Evolutionary conservation across 805 yeast species (phyloP).

Genomic region (Schizosaccharomyces octosporus): DNA sequence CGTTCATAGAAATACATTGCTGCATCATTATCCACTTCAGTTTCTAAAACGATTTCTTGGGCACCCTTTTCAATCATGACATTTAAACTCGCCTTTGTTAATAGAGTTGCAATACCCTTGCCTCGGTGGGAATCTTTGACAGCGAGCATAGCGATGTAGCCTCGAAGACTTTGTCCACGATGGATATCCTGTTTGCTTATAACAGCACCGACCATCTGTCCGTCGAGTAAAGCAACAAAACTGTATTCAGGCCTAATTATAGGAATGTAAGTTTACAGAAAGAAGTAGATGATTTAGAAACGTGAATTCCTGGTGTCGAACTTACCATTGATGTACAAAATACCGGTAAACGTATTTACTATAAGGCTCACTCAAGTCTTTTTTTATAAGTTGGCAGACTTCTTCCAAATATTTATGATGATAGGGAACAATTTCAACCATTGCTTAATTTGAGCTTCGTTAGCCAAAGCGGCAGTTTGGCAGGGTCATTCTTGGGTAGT

Average conservation of each 20-base stretch:
- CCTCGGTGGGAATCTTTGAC: slow-evolving; percentile 52
- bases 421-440: not conserved
- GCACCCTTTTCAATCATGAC: slow-evolving; percentile 40
- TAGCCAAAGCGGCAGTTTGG: too few relatives aligned
- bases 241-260: not conserved
- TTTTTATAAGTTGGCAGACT: slow-evolving; percentile 28
- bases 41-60: slow-evolving; percentile 73
- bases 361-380: slow-evolving; percentile 77
- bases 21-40: slow-evolving; percentile 58
- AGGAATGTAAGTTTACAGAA: too few relatives aligned
- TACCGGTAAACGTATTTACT: slow-evolving; percentile 80
- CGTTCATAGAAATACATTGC: slow-evolving; percentile 49
- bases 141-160: slow-evolving; percentile 91
- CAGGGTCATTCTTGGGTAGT: too few relatives aligned
- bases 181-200: slow-evolving; percentile 65
- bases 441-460: not conserved
- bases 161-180: slow-evolving; percentile 46
- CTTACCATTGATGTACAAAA: slow-evolving; percentile 79
- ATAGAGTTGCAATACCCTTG: slow-evolving; percentile 51
- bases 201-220: slow-evolving; percentile 41
- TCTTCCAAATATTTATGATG: not conserved
- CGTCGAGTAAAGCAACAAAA: not conserved
- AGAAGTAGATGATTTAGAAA: not conserved
- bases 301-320: slow-evolving; percentile 34
- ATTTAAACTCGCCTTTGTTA: slow-evolving; percentile 38